Base-by-base conservation (phyloP, 495 filamentous ascomycete genomes). In the Durotheca rogersii region DNA sequence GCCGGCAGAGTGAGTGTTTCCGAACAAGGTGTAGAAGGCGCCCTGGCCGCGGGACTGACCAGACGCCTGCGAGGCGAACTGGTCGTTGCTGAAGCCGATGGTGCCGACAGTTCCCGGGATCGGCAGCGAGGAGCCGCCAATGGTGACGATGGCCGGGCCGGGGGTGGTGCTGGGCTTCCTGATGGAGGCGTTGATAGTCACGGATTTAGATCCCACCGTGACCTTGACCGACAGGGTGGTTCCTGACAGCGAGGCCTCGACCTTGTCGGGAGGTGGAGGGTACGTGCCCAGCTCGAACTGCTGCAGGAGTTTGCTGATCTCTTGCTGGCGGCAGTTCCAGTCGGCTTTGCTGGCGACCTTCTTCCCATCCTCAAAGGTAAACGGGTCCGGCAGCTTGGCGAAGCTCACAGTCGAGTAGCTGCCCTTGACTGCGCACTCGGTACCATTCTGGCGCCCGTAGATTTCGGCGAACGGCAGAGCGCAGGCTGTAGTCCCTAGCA, bases 361-460 rank as follows among this genome's bases (percentile, higher is more conserved):
- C 7, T 30, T 51, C 21, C 76, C 77, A 52, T 64, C 63, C 17
- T 70, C 52, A 44, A 65, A 72, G 15, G 66, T 74, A 67, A 80
- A 81, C 6, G 77, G 78, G 58, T 80, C 73, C 0, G 77, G 77
- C 11, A 81, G 72, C 64, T 73, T 70, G 53, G 70, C 58, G 14
- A 33, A 50, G 60, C 56, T 58, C 23, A 70, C 53, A 17, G 47
- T 35, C 3, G 62, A 56, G 41, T 66, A 66, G 41, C 31, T 58
- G 45, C 52, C 52, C 37, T 47, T 34, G 42, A 67, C 14, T 4
- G 51, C 41, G 62, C 73, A 76, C 30, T 51, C 56, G 2, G 33
- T 18, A 3, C 30, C 45, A 47, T 60, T 59, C 50, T 75, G 73
- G 16, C 71, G 70, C 62, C 62, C 56, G 56, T 74, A 72, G 62